Conservation (phyloP, 2,329 filamentous ascomycete species). For the Lanzia echinophila region DNA sequence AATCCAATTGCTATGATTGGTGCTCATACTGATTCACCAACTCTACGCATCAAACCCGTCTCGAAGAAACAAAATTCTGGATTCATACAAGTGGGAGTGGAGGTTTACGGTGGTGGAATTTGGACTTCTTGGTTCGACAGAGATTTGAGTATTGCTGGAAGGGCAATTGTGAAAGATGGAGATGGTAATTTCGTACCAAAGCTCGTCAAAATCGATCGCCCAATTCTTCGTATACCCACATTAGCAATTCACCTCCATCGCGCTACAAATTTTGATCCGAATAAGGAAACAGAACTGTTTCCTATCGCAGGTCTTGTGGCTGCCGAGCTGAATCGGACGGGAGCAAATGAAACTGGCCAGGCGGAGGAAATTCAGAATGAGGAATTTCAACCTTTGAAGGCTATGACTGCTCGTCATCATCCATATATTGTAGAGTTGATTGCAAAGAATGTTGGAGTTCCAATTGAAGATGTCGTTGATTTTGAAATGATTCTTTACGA, state of each 20-base stretch:
- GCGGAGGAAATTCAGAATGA: slow-evolving; percentile 30
- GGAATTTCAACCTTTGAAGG: slow-evolving; percentile 68
- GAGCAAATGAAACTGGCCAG: slow-evolving; percentile 36
- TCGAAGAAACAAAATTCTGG: slow-evolving; percentile 82
- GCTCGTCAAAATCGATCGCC: slow-evolving; percentile 83
- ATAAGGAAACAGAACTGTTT: slow-evolving; percentile 94
- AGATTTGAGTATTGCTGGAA: slow-evolving; percentile 82
- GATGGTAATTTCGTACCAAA: slow-evolving; percentile 73
- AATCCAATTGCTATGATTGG: slow-evolving; percentile 91
- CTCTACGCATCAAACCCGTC: slow-evolving; percentile 86
- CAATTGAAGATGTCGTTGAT: slow-evolving; percentile 69
- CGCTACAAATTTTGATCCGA: slow-evolving; percentile 79
- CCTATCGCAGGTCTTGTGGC: slow-evolving; percentile 84
- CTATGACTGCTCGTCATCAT: slow-evolving; percentile 78
- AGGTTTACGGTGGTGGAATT: slow-evolving; percentile 93
- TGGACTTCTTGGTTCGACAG: slow-evolving; percentile 99
- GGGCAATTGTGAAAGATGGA: slow-evolving; percentile 71
- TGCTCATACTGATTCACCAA: slow-evolving; percentile 92
- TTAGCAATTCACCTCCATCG: slow-evolving; percentile 91
- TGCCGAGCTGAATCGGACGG: slow-evolving; percentile 77
- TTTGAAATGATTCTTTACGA: slow-evolving; percentile 98
- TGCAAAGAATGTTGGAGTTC: slow-evolving; percentile 67
- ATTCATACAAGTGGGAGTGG: slow-evolving; percentile 90
- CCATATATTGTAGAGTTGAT: slow-evolving; percentile 80
- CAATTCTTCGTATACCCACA: slow-evolving; percentile 86